Evolutionary conservation across 768 basidiomycete genomes (phyloP).

Genomic region (Rhizopogon vulgaris): DNA sequence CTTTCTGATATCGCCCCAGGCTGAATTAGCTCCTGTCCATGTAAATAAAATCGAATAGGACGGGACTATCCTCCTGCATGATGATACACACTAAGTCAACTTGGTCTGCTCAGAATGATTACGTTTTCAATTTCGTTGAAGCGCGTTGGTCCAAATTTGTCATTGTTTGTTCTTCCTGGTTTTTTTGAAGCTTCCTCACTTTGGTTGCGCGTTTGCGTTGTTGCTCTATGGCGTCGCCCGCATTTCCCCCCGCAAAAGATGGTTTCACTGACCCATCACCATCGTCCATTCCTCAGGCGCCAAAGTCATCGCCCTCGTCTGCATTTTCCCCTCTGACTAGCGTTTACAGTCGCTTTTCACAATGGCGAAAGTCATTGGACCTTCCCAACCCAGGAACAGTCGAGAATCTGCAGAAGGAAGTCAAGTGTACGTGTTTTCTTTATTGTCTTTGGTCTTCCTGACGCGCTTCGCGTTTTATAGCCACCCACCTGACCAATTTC

Average conservation of each 20-base stretch:
- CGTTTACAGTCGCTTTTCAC: conserved; percentile 65
- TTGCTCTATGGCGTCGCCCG: conserved; percentile 39
- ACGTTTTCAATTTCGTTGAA: no score
- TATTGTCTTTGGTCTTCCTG: conserved; percentile 2
- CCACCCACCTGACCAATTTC: conserved; percentile 88
- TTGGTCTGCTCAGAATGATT: no score
- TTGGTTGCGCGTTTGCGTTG: conserved; percentile 19
- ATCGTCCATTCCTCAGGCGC: conserved; percentile 27
- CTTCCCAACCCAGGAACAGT: conserved; percentile 89
- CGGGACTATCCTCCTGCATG: no score
- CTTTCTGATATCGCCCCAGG: background rate
- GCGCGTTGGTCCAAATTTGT: conserved; percentile 8
- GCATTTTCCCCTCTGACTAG: conserved; percentile 51
- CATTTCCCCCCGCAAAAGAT: conserved; percentile 34
- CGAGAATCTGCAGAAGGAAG: conserved; percentile 91
- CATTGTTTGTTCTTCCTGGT: conserved; percentile 23
- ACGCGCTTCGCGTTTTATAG: conserved; percentile 33
- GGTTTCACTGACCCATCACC: conserved; percentile 33
- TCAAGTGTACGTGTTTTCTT: conserved; percentile 57
- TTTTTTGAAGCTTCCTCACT: conserved; percentile 29
- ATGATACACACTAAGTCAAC: no score
- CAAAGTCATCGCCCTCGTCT: conserved; percentile 31
- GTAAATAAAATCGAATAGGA: no score
- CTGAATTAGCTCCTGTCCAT: no score
- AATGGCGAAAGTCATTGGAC: conserved; percentile 77